Conservation (phyloP, 768 basidiomycete species). For the Sutorius australiensis region DNA sequence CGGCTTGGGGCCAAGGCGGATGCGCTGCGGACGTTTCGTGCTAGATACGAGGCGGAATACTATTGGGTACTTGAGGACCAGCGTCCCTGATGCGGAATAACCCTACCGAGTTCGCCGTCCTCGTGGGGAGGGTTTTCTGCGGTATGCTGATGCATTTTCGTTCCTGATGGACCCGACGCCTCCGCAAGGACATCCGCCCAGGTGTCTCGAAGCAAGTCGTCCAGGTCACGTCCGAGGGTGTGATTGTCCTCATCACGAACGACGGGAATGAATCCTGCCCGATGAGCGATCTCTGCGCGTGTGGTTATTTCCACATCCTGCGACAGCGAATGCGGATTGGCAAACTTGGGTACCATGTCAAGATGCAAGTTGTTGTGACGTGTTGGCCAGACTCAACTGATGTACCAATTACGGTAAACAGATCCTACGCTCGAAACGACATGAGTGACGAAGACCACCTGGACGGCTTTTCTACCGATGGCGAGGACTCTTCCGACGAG, state of each 20-base stretch:
- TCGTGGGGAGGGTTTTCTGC: not conserved
- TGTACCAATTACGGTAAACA: not conserved
- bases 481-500: conserved; percentile 75
- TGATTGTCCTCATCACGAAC: conserved; percentile 6
- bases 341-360: conserved; percentile 37
- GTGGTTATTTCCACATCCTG: conserved; percentile 34
- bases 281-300: conserved; percentile 31
- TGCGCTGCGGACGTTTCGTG: conserved; percentile 26
- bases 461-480: conserved; percentile 75
- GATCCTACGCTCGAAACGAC: not conserved
- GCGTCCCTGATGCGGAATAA: not conserved
- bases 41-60: conserved; percentile 50
- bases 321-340: conserved; percentile 44
- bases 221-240: conserved; percentile 19
- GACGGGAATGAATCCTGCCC: conserved; percentile 1
- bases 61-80: conserved; percentile 14
- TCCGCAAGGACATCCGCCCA: conserved; percentile 18
- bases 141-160: conserved; percentile 6
- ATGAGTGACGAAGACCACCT: conserved; percentile 45
- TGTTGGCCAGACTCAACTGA: conserved; percentile 10
- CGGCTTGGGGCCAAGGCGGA: conserved; percentile 44
- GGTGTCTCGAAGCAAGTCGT: conserved; percentile 19
- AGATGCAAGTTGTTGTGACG: conserved; percentile 15
- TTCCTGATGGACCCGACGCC: not conserved
- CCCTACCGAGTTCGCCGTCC: not conserved